Evolutionary conservation across 805 yeast genomes (phyloP).

Genomic region (Sungouiozyma ichnusensis): DNA sequence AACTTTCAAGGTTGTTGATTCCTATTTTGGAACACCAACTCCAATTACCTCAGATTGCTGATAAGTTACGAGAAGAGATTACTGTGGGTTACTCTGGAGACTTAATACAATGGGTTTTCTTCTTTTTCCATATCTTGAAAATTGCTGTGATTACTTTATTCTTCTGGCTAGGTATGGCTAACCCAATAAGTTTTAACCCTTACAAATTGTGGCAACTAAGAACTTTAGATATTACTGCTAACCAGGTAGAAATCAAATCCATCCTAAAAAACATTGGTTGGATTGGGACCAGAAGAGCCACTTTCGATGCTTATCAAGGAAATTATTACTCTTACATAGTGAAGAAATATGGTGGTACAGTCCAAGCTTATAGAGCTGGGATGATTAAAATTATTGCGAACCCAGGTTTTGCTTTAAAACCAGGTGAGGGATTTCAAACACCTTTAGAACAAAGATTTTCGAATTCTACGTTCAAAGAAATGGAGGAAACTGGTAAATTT

Average conservation of each 20-base stretch:
- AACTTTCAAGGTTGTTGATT: conserved; percentile 32
- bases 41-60: conserved; percentile 36
- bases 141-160: conserved; percentile 42
- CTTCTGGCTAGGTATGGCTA: conserved; percentile 61
- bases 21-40: conserved; percentile 22
- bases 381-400: conserved; percentile 45
- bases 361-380: conserved; percentile 69
- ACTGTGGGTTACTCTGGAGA: conserved; percentile 30
- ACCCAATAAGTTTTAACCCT: conserved; percentile 54
- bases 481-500: conserved; percentile 34
- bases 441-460: conserved; percentile 35
- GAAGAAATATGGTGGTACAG: conserved; percentile 61
- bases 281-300: conserved; percentile 83
- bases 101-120: conserved; percentile 55
- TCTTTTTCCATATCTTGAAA: conserved; percentile 62
- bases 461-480: conserved; percentile 29
- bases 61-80: conserved; percentile 41
- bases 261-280: conserved; percentile 66
- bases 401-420: conserved; percentile 52
- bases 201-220: conserved; percentile 23
- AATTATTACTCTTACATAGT: conserved; percentile 54
- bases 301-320: conserved; percentile 59
- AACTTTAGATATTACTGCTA: conserved; percentile 19
- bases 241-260: conserved; percentile 26
- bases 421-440: conserved; percentile 78